Evolutionary conservation across 164 flowering plant genomes (phyloP).

Genomic region (Tetrastigma voinierianum): DNA sequence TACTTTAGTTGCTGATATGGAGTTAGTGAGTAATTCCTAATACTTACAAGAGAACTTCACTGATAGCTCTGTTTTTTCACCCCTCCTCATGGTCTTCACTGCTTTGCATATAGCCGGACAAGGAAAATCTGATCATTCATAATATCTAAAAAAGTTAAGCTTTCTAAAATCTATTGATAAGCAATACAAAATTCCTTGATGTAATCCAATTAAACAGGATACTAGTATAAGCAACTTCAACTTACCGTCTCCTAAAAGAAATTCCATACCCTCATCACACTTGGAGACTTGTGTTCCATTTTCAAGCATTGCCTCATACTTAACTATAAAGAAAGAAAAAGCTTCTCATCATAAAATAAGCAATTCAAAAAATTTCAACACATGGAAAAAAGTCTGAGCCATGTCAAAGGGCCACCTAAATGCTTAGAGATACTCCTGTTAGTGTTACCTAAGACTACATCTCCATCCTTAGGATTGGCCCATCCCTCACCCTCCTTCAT

Average conservation of each 20-base stretch:
- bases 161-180: background rate
- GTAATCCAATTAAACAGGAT: background rate
- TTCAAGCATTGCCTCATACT: constrained; percentile 46
- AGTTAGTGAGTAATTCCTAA: background rate
- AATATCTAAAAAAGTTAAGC: background rate
- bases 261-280: constrained; percentile 45
- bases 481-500: constrained; percentile 45
- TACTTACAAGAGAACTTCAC: constrained; percentile 57
- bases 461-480: constrained; percentile 48
- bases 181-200: background rate
- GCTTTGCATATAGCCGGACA: constrained; percentile 59
- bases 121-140: constrained; percentile 25
- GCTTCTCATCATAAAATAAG: background rate
- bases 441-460: constrained; percentile 48
- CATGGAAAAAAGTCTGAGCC: background rate
- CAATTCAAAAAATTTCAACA: background rate
- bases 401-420: too few relatives aligned
- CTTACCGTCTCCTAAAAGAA: constrained; percentile 44
- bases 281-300: constrained; percentile 40
- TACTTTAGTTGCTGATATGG: too few relatives aligned
- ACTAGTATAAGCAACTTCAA: background rate
- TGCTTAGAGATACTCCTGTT: background rate
- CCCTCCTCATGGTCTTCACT: constrained; percentile 63
- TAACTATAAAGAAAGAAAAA: constrained; percentile 28
- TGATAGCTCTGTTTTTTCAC: constrained; percentile 50